Evolutionary conservation across 371 early-diverging fungal genomes (phyloP).

Genomic region (Mucor irregularis): DNA sequence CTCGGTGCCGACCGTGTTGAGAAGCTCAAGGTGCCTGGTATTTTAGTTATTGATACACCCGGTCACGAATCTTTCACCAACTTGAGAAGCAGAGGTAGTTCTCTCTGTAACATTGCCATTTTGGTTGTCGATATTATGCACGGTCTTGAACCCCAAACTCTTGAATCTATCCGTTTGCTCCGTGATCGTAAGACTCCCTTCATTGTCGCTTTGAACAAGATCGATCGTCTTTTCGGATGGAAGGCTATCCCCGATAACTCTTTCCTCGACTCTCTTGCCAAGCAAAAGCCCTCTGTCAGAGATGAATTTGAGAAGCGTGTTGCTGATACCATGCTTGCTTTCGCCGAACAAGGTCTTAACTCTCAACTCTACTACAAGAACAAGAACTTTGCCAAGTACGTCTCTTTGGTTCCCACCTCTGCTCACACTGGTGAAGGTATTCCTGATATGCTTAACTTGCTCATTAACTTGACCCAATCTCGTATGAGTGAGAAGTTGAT

Average conservation of each 20-base stretch:
- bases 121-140: slow-evolving; percentile 99
- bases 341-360: slow-evolving; percentile 96
- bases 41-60: slow-evolving; percentile 99
- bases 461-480: slow-evolving; percentile 93
- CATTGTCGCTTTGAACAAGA: slow-evolving; percentile 99
- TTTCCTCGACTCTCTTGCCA: slow-evolving; percentile 77
- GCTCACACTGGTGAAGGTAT: slow-evolving; percentile 99
- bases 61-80: slow-evolving; percentile 99
- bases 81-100: slow-evolving; percentile 97
- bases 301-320: slow-evolving; percentile 93
- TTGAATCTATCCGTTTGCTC: slow-evolving; percentile 96
- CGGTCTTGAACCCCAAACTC: slow-evolving; percentile 99
- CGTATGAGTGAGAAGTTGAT: slow-evolving; percentile 96
- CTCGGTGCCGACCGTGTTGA: slow-evolving; percentile 53
- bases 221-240: slow-evolving; percentile 99
- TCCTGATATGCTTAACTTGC: slow-evolving; percentile 94
- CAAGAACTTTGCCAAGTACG: slow-evolving; percentile 92
- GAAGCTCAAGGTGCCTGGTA: slow-evolving; percentile 91
- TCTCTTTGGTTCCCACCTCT: slow-evolving; percentile 99
- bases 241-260: slow-evolving; percentile 82
- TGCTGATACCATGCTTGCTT: slow-evolving; percentile 79
- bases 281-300: slow-evolving; percentile 79
- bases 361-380: slow-evolving; percentile 94
- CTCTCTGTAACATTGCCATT: slow-evolving; percentile 99
- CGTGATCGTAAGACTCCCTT: slow-evolving; percentile 98